These are phyloP conservation scores for Daldinia caldariorum DNA, from an alignment of 495 filamentous ascomycete genomes.

Conservation along the genomic window DNA sequence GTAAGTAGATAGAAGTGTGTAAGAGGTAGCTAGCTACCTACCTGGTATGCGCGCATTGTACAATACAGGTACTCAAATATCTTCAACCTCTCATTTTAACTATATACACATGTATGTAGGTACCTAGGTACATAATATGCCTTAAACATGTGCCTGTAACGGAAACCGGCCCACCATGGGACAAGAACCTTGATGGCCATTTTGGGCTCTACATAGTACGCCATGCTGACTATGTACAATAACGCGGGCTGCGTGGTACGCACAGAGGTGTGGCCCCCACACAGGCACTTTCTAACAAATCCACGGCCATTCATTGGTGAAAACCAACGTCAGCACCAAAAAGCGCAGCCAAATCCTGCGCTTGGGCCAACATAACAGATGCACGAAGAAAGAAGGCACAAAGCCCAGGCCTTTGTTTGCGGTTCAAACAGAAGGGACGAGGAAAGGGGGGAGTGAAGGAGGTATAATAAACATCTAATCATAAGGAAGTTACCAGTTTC, in stretches of 20 bases:
- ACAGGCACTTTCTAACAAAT: constrained; percentile 32
- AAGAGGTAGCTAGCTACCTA: too few relatives aligned
- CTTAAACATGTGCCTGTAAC: too few relatives aligned
- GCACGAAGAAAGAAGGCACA: constrained; percentile 11
- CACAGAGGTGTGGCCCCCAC: constrained; percentile 24
- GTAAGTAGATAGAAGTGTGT: too few relatives aligned
- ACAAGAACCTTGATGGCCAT: constrained; percentile 43
- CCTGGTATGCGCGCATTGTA: too few relatives aligned
- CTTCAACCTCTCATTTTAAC: too few relatives aligned
- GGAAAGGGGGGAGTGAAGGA: neutral
- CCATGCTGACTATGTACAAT: constrained; percentile 5
- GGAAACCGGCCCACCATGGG: neutral
- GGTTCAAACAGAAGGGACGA: constrained; percentile 12
- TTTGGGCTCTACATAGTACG: neutral
- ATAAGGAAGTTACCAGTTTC: neutral
- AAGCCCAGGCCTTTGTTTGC: constrained; percentile 13
- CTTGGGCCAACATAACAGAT: constrained; percentile 5
- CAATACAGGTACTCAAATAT: too few relatives aligned
- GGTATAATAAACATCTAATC: constrained; percentile 9
- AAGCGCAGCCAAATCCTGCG: neutral
- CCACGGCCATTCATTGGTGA: constrained; percentile 31
- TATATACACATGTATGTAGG: too few relatives aligned
- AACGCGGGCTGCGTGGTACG: neutral
- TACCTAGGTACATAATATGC: too few relatives aligned
- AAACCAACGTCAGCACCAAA: constrained; percentile 27